Evolutionary conservation across 768 basidiomycete genomes (phyloP).

Genomic region (Pulveroboletus sp.): DNA sequence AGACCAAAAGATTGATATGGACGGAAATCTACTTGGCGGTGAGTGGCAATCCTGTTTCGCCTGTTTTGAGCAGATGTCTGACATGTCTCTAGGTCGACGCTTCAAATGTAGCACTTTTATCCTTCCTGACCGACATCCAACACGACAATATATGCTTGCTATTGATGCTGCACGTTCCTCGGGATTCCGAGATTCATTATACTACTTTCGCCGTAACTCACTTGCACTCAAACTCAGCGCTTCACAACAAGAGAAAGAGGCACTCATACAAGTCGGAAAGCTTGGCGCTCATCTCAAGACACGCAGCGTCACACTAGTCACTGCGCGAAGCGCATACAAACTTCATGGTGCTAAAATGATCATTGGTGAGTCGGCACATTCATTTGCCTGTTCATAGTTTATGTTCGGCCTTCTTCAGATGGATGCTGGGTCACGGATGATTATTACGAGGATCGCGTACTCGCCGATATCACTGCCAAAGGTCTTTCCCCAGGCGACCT

Average conservation of each 20-base stretch:
- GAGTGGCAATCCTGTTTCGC: conserved; percentile 23
- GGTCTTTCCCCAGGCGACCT: conserved; percentile 79
- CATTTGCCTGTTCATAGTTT: neutral
- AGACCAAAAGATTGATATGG: conserved; percentile 84
- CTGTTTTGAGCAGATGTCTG: neutral
- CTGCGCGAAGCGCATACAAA: conserved; percentile 90
- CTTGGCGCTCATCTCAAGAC: conserved; percentile 86
- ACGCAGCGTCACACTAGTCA: conserved; percentile 89
- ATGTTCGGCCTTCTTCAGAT: conserved; percentile 42
- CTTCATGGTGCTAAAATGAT: conserved; percentile 91
- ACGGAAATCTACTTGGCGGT: conserved; percentile 85
- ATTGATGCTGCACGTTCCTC: conserved; percentile 96
- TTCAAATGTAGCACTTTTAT: conserved; percentile 89
- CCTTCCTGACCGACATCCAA: conserved; percentile 80
- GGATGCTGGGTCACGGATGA: conserved; percentile 93
- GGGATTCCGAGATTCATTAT: conserved; percentile 95
- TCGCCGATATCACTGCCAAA: conserved; percentile 70
- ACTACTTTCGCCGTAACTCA: conserved; percentile 91
- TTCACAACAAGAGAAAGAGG: conserved; percentile 86
- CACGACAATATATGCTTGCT: conserved; percentile 88
- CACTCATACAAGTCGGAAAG: conserved; percentile 82
- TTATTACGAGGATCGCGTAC: conserved; percentile 86
- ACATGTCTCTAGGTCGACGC: conserved; percentile 54
- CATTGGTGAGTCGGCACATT: conserved; percentile 48
- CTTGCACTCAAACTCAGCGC: conserved; percentile 89